Conservation (phyloP, 352 stramenopile species). For the Pythium myriotylum region DNA sequence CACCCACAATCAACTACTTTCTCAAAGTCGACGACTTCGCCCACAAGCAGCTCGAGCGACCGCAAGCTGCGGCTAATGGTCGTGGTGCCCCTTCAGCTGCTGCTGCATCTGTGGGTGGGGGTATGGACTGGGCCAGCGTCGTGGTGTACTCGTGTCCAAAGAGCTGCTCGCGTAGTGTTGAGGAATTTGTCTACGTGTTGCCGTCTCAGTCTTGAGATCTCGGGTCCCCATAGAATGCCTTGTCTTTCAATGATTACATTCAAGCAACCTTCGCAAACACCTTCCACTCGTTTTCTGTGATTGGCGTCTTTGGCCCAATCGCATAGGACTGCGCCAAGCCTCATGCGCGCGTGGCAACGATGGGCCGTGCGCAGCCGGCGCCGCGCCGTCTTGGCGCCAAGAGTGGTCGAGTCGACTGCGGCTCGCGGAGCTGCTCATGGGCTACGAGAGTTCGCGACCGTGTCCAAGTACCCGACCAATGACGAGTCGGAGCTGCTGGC, state of each 20-base stretch:
- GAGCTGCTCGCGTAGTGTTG: constrained; percentile 60
- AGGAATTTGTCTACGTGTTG: constrained; percentile 76
- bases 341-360: constrained; percentile 21
- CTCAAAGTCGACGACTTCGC: constrained; percentile 79
- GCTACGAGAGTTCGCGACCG: constrained; percentile 44
- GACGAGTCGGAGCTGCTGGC: constrained; percentile 51
- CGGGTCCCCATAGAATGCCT: neutral
- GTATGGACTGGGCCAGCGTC: constrained; percentile 85
- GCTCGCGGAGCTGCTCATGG: neutral
- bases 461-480: constrained; percentile 58
- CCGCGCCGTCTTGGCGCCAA: constrained; percentile 1
- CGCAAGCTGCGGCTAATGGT: neutral
- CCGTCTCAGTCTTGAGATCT: constrained; percentile 25
- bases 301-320: constrained; percentile 11
- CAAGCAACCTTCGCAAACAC: constrained; percentile 13
- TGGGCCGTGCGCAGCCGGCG: too few species aligned
- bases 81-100: neutral
- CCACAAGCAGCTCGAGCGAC: constrained; percentile 16
- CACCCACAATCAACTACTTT: constrained; percentile 87
- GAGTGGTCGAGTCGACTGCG: neutral
- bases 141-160: constrained; percentile 75
- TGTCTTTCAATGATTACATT: constrained; percentile 9
- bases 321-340: neutral
- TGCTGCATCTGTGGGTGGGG: constrained; percentile 18
- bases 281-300: constrained; percentile 28